Conservation (phyloP, 2,329 filamentous ascomycete species). For the Aspergillus spinulosporus region DNA sequence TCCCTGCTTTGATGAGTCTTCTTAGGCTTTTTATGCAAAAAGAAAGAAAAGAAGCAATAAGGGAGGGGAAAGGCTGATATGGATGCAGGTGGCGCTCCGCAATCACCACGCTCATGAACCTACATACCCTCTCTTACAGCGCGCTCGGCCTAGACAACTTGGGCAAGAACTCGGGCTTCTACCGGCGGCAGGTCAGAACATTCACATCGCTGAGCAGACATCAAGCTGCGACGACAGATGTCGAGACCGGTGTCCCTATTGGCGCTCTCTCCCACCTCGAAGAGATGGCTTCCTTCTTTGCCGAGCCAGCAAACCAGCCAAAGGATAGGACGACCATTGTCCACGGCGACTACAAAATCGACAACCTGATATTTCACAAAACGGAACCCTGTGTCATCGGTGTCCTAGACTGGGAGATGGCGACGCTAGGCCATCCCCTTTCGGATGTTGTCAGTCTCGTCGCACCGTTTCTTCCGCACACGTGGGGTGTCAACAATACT, state of each 20-base stretch:
- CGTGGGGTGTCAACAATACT: not conserved
- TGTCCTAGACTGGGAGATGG: not conserved
- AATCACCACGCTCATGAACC: constrained; percentile 75
- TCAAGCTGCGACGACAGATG: constrained; percentile 73
- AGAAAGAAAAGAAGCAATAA: no score
- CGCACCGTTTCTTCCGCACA: constrained; percentile 3
- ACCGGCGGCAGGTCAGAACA: constrained; percentile 81
- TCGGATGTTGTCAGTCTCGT: not conserved
- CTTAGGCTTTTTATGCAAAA: no score
- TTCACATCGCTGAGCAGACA: constrained; percentile 75
- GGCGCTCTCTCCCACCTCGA: constrained; percentile 81
- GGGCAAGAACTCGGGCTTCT: constrained; percentile 75
- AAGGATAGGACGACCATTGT: constrained; percentile 75
- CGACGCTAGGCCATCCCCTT: not conserved
- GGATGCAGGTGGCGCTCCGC: constrained; percentile 72
- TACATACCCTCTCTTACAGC: constrained; percentile 71
- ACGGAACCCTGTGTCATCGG: constrained; percentile 70
- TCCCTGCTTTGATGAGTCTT: not conserved
- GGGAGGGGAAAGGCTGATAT: no score
- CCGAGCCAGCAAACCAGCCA: constrained; percentile 58
- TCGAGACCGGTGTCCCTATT: constrained; percentile 73
- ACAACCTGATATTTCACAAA: constrained; percentile 85
- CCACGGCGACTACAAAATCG: constrained; percentile 96
- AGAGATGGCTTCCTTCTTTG: constrained; percentile 76
- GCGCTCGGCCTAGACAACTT: constrained; percentile 69